A percentile compares a stretch with the other conserved stretches of the same genome.
Conservation (phyloP, 208 protist genomes). For the Crithidia acanthocephali region DNA sequence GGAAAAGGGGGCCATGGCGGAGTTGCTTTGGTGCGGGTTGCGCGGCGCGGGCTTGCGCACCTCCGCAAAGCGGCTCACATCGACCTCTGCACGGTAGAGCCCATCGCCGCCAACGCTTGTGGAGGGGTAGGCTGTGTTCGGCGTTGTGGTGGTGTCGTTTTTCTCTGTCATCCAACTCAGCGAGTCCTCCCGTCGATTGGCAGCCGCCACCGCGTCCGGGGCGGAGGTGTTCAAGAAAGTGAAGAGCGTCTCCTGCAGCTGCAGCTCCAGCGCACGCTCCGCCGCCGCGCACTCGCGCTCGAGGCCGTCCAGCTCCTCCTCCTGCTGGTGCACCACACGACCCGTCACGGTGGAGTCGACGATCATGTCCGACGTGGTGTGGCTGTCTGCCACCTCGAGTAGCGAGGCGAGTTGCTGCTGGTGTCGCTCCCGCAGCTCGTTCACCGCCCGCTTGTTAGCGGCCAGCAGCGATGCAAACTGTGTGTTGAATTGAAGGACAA, state of each 20-base stretch:
- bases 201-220: conserved; percentile 53
- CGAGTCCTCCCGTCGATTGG: conserved; percentile 25
- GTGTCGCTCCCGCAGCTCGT: conserved; percentile 51
- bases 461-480: conserved; percentile 43
- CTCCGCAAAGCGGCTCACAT: conserved; percentile 47
- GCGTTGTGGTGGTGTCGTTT: not conserved
- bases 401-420: conserved; percentile 59
- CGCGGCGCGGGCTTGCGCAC: conserved; percentile 13
- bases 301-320: conserved; percentile 56
- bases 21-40: not conserved
- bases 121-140: too few species aligned
- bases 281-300: conserved; percentile 29
- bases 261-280: conserved; percentile 39
- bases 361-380: conserved; percentile 51
- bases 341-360: conserved; percentile 67
- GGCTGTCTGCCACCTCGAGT: conserved; percentile 56
- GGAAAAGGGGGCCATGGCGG: conserved; percentile 12
- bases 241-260: conserved; percentile 48
- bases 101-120: not conserved
- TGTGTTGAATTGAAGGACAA: conserved; percentile 63
- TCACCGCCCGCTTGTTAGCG: conserved; percentile 25
- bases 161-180: conserved; percentile 1
- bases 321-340: conserved; percentile 63
- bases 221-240: conserved; percentile 60
- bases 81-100: conserved; percentile 38